Evolutionary conservation across 169 alveolate species (phyloP).

Genomic region (Plasmodium coatneyi): DNA sequence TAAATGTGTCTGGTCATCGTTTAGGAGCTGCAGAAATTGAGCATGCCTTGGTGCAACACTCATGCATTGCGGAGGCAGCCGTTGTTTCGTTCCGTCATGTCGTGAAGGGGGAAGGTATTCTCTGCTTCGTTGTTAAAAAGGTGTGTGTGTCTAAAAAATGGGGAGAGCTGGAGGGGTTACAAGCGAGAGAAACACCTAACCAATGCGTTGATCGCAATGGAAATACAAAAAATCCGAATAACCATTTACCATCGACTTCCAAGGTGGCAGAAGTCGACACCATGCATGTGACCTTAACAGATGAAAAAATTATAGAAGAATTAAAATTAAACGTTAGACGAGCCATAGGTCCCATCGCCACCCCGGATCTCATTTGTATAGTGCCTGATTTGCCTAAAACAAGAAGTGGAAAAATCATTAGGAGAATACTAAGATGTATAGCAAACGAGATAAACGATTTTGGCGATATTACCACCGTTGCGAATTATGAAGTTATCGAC

Average conservation of each 20-base stretch:
- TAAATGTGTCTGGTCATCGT: conserved; percentile 95
- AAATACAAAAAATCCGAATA: conserved; percentile 19
- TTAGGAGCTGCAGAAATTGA: conserved; percentile 95
- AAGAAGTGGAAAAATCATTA: conserved; percentile 93
- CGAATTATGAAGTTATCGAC: conserved; percentile 88
- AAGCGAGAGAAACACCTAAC: conserved; percentile 2
- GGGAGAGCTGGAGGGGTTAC: not conserved
- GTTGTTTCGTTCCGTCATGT: conserved; percentile 94
- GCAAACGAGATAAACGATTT: conserved; percentile 86
- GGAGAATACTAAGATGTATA: conserved; percentile 92
- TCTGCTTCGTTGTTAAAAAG: conserved; percentile 91
- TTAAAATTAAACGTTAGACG: conserved; percentile 81
- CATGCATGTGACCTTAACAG: conserved; percentile 2
- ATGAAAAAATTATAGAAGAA: conserved; percentile 65
- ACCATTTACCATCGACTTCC: not conserved
- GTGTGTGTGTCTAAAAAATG: conserved; percentile 53
- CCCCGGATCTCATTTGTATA: conserved; percentile 91
- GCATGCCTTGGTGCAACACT: conserved; percentile 91
- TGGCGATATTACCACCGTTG: conserved; percentile 90
- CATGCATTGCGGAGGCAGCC: conserved; percentile 92
- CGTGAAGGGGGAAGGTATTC: conserved; percentile 94
- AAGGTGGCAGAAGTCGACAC: not conserved
- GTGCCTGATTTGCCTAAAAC: conserved; percentile 94
- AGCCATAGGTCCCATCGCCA: conserved; percentile 94
- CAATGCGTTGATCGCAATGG: conserved; percentile 28